These are phyloP conservation scores for Parasitella parasitica DNA, from an alignment of 371 early-diverging fungal species.

Conservation along the genomic window DNA sequence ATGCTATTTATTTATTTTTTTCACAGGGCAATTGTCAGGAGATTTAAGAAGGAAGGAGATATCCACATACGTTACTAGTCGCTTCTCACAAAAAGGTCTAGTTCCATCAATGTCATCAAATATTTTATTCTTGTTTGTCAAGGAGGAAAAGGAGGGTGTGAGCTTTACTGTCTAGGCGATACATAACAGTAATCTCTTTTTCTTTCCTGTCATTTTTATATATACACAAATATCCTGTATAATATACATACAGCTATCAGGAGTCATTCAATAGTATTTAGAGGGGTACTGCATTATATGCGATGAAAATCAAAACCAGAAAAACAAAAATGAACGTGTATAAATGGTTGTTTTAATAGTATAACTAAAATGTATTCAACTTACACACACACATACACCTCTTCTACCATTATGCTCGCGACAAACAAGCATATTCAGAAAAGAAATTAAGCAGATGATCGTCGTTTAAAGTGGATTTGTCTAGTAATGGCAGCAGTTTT, in stretches of 20 bases:
- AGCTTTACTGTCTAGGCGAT: not conserved
- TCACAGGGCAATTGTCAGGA: not conserved
- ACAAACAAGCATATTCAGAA: conserved; percentile 24
- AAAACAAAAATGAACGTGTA: not conserved
- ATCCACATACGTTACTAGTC: not conserved
- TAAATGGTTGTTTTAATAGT: not conserved
- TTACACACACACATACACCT: not conserved
- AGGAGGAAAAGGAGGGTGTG: not conserved
- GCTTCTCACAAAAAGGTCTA: not conserved
- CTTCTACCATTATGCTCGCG: not conserved
- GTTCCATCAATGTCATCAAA: not conserved
- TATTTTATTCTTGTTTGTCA: not conserved
- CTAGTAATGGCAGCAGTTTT: conserved; percentile 15
- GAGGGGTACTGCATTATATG: not conserved
- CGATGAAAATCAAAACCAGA: not conserved
- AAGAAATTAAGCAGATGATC: conserved; percentile 23
- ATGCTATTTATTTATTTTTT: not conserved
- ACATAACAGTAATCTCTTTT: not conserved
- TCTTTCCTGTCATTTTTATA: not conserved
- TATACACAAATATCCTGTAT: not conserved
- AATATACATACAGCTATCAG: not conserved
- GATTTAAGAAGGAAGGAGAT: not conserved
- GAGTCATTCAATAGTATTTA: not conserved
- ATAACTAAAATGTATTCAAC: not conserved
- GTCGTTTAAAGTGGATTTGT: conserved; percentile 11